A percentile compares a stretch with the other conserved stretches of the same genome.
phyloP scores from a whole-genome alignment of 1,284 basidiomycete genomes.

The Sparassis latifolia region DNA sequence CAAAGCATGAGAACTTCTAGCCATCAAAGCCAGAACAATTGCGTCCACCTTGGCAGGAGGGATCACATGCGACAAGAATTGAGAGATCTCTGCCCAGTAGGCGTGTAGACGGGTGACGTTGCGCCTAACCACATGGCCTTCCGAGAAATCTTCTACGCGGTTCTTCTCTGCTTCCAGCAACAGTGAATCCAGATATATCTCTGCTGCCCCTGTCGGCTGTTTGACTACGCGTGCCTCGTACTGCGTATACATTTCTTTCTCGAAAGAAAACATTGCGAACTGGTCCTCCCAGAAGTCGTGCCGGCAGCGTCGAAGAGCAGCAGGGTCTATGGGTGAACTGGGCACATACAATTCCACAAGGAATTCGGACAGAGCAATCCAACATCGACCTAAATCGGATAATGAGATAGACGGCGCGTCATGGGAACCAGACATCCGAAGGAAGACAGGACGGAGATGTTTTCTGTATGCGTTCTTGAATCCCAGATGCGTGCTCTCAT shows the following conservation, averaged over 20 bases:
- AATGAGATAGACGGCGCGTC: background rate
- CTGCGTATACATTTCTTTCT: slow-evolving; percentile 51
- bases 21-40: slow-evolving; percentile 29
- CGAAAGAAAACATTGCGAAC: slow-evolving; percentile 38
- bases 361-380: slow-evolving; percentile 58
- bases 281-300: slow-evolving; percentile 46
- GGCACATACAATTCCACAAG: slow-evolving; percentile 79
- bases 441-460: slow-evolving; percentile 9
- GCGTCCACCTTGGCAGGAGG: slow-evolving; percentile 40
- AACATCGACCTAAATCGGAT: slow-evolving; percentile 47
- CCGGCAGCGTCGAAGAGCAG: slow-evolving; percentile 57
- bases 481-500: slow-evolving; percentile 4
- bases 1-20: slow-evolving; percentile 30
- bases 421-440: background rate
- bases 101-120: slow-evolving; percentile 60
- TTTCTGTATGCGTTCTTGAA: slow-evolving; percentile 7
- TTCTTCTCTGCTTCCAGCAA: slow-evolving; percentile 26
- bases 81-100: slow-evolving; percentile 79
- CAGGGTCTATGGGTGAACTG: slow-evolving; percentile 84
- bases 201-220: slow-evolving; percentile 44
- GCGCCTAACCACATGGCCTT: slow-evolving; percentile 24
- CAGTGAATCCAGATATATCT: slow-evolving; percentile 36
- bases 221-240: slow-evolving; percentile 64
- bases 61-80: slow-evolving; percentile 59
- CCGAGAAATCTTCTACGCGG: slow-evolving; percentile 15